phyloP scores from a whole-genome alignment of 2,329 filamentous ascomycete species.

The Pseudogymnoascus sp. region DNA sequence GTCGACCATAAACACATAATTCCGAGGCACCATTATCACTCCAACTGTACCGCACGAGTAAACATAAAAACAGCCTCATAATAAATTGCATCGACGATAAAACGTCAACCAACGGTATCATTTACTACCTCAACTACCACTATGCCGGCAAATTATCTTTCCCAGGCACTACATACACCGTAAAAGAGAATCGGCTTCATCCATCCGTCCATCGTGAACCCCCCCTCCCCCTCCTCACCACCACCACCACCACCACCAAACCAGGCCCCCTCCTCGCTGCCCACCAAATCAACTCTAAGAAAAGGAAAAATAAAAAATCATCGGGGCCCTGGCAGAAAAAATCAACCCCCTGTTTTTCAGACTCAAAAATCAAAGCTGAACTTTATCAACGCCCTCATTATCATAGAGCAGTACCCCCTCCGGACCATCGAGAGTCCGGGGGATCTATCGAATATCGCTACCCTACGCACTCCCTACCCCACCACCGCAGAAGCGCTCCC shows the following conservation, averaged over 20 bases:
- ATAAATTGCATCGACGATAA: constrained; percentile 4
- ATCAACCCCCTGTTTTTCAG: not conserved
- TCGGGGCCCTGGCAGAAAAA: not conserved
- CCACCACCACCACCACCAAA: too few species aligned
- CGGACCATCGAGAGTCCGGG: not conserved
- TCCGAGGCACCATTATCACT: not conserved
- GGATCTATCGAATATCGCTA: not conserved
- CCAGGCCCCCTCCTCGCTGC: not conserved
- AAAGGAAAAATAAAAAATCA: not conserved
- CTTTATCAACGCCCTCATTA: constrained; percentile 4
- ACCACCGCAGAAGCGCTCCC: not conserved
- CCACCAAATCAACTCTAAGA: not conserved
- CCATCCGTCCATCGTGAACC: not conserved
- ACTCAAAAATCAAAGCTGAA: constrained; percentile 1
- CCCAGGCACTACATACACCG: not conserved
- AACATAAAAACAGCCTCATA: not conserved
- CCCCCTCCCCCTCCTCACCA: not conserved
- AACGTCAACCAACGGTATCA: constrained; percentile 1
- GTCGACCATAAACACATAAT: not conserved
- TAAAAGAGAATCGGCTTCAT: not conserved
- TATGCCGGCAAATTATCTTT: not conserved
- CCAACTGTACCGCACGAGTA: not conserved
- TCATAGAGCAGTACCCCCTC: not conserved
- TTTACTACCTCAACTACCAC: constrained; percentile 3
- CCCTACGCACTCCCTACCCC: not conserved